phyloP scores from a whole-genome alignment of 1,284 basidiomycete species.

The Stygiomarasmius scandens region DNA sequence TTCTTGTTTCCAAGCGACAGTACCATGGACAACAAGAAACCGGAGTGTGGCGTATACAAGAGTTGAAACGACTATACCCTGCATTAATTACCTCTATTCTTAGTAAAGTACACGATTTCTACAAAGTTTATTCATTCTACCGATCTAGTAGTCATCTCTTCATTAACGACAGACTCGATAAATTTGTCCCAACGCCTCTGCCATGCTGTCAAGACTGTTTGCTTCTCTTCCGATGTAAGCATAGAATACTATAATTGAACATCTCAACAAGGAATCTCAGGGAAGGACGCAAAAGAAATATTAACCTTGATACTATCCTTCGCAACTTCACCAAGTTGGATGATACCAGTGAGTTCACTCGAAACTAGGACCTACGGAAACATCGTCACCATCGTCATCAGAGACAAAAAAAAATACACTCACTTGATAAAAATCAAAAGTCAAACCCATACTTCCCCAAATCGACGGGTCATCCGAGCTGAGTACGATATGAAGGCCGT shows the following conservation, averaged over 20 bases:
- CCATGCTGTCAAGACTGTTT: conserved; percentile 45
- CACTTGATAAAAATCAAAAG: conserved; percentile 74
- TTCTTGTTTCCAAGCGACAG: no score
- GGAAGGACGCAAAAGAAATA: conserved; percentile 7
- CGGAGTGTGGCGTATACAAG: no score
- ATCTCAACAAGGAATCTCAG: no score
- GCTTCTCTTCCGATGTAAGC: conserved; percentile 50
- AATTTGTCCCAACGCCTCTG: conserved; percentile 57
- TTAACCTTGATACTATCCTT: conserved; percentile 65
- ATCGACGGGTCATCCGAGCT: conserved; percentile 74
- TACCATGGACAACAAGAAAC: no score
- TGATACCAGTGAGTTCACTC: conserved; percentile 64
- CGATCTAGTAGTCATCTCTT: background rate
- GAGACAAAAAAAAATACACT: background rate
- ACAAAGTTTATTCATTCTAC: background rate
- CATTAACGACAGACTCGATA: conserved; percentile 40
- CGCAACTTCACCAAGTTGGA: conserved; percentile 60
- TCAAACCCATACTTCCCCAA: conserved; percentile 77
- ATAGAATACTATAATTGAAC: conserved; percentile 49
- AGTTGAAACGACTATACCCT: no score
- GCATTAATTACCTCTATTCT: no score
- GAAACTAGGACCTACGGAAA: conserved; percentile 55
- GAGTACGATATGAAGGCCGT: conserved; percentile 69
- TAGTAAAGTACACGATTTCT: background rate
- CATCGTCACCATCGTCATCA: background rate